Percentiles rank a stretch among this genome's conserved stretches.
Evolutionary conservation across 345 rosid species (phyloP).

Genomic region (Fremontodendron californicum): DNA sequence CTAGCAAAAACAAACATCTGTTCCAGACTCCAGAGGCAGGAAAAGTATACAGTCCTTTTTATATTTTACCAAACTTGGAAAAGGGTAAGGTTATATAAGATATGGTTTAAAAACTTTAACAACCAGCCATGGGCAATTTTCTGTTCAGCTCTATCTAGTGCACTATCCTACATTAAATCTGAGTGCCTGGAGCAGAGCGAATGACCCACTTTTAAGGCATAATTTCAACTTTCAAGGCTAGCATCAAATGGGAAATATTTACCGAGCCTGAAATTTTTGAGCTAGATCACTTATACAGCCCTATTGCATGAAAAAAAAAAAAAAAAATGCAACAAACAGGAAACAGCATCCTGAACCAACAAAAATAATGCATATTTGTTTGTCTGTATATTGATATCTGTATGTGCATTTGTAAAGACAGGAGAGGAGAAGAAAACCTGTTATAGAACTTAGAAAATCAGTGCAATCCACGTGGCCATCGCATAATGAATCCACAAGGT

Average conservation of each 20-base stretch:
- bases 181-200: not conserved
- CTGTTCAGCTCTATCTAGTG: not conserved
- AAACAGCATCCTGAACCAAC: not conserved
- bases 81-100: not conserved
- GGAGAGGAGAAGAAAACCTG: constrained; percentile 41
- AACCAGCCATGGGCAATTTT: not conserved
- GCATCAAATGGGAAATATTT: constrained; percentile 1
- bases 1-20: not conserved
- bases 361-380: not conserved
- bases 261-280: not conserved
- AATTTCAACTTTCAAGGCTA: not conserved
- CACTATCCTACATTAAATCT: not conserved
- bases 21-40: not conserved
- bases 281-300: not conserved
- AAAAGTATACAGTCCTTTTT: not conserved
- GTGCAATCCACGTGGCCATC: constrained; percentile 60
- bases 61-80: not conserved
- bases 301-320: not conserved
- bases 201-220: not conserved
- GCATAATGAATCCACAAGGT: constrained; percentile 72
- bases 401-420: not conserved
- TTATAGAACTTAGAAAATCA: constrained; percentile 71
- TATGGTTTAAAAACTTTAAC: not conserved
- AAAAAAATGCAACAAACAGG: not conserved
- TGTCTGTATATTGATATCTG: not conserved